These are phyloP conservation scores for Gynandropsis gynandra DNA, from an alignment of 345 rosid genomes.

Conservation along the genomic window DNA sequence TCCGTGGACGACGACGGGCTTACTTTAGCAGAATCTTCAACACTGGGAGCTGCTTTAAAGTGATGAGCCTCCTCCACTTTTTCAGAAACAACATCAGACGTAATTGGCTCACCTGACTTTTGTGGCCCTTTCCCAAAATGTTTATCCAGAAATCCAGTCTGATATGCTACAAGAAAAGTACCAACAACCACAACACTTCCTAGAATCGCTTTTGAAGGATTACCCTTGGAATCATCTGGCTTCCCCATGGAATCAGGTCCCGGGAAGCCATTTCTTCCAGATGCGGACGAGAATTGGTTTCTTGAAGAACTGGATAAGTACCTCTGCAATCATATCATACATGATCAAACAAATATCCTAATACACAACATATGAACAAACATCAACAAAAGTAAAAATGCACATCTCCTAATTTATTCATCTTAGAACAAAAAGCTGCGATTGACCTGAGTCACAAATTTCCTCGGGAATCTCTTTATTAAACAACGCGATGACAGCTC, in stretches of 20 bases:
- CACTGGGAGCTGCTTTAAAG: conserved; percentile 14
- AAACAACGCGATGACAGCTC: conserved; percentile 53
- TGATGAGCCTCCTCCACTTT: conserved; percentile 30
- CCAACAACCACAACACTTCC: conserved; percentile 47
- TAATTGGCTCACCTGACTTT: conserved; percentile 21
- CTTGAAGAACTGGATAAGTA: conserved; percentile 38
- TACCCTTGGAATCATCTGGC: conserved; percentile 40
- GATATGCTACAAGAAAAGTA: conserved; percentile 48
- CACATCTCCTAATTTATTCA: not conserved
- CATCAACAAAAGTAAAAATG: conserved; percentile 2
- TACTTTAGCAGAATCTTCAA: conserved; percentile 30
- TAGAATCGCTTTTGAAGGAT: conserved; percentile 31
- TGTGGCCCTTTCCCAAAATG: conserved; percentile 33
- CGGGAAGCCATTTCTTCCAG: conserved; percentile 35
- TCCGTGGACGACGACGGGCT: conserved; percentile 22
- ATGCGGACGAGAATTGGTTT: conserved; percentile 42
- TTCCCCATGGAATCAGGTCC: conserved; percentile 38
- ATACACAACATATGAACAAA: not conserved
- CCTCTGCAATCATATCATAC: conserved; percentile 26
- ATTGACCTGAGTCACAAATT: conserved; percentile 42
- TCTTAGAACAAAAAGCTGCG: not conserved
- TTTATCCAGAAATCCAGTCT: conserved; percentile 50
- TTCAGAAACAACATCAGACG: conserved; percentile 19
- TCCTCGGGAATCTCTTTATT: conserved; percentile 38
- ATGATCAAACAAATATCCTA: conserved; percentile 10